Evolutionary conservation across 768 basidiomycete genomes (phyloP), one percentile per base, ranked within the genome.

Genomic region (Cystofilobasidium macerans): DNA sequence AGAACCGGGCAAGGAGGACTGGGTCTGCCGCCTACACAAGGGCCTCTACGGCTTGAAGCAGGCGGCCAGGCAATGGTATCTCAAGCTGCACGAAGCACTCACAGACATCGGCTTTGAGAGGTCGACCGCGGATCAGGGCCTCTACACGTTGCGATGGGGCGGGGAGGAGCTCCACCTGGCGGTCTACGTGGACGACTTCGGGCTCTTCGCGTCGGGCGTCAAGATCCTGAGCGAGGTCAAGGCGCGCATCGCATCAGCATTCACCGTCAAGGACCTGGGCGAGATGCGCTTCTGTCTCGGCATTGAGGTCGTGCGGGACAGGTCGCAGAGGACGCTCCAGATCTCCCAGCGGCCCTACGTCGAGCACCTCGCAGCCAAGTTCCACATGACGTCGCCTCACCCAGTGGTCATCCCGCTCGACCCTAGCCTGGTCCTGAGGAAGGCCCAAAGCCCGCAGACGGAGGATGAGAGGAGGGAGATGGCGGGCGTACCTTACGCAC

Each of bases 21-120:
- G 56, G 56, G 56, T 57, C 22, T 57, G 56, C 35, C 47, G 36
- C 12, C 66, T 67, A 14, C 24, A 62, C 38, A 62, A 62, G 51
- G 59, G 61, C n/a, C 66, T 67, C 36, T 67, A 67, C 40, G 66
- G 66, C 18, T 42, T 67, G n/a, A 67, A 67, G 53, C 66, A 61
- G 42, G 59, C 66, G 6, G 66, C 61, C 26, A 11, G 66, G 5
- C 62, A 62, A n/a, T 67, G 66, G 66, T 67, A 59, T 42, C 42
- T 58, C 20, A 30, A 56, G 54, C 51, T 57, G 33, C 16, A 42
- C 18, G 38, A 38, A 22, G 32, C 51, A 59, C 45, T 62, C 24
- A 45, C 40, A 24, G 28, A 13, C 11, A 62, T 65, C 26, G 64
- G 64, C 20, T 65, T 65, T 30, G 51, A 11, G 7, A 20, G 64